These are phyloP conservation scores for Penicillium expansum DNA, from an alignment of 2,329 filamentous ascomycete species.

Conservation along the genomic window DNA sequence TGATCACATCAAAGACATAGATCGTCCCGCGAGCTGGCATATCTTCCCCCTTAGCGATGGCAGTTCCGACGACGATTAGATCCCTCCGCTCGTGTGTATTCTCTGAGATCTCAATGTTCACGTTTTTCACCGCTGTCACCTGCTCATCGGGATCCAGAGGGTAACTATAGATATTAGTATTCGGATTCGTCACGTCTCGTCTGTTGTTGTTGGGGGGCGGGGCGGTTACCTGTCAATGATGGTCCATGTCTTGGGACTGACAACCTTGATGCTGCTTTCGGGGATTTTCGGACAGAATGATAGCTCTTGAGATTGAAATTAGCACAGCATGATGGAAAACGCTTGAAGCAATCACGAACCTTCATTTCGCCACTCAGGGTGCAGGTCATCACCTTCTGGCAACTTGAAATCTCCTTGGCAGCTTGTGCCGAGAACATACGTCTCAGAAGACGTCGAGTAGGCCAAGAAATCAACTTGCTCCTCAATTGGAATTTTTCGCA, in stretches of 20 bases:
- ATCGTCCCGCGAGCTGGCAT: slow-evolving; percentile 79
- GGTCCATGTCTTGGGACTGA: slow-evolving; percentile 74
- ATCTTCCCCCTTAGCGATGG: slow-evolving; percentile 84
- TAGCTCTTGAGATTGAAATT: slow-evolving; percentile 41
- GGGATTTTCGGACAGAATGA: slow-evolving; percentile 65
- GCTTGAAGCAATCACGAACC: slow-evolving; percentile 39
- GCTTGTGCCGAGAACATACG: slow-evolving; percentile 75
- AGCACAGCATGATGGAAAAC: not conserved
- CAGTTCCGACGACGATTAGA: slow-evolving; percentile 80
- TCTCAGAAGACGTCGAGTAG: slow-evolving; percentile 71
- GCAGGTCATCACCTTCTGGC: slow-evolving; percentile 80
- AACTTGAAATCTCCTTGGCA: slow-evolving; percentile 70
- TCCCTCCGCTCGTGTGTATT: slow-evolving; percentile 81
- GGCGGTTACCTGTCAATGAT: slow-evolving; percentile 64
- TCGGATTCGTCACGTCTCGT: not conserved
- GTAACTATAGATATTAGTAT: slow-evolving; percentile 42
- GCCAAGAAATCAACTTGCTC: slow-evolving; percentile 70
- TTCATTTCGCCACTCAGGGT: slow-evolving; percentile 76
- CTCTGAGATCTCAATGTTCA: slow-evolving; percentile 88
- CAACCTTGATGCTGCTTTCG: slow-evolving; percentile 70
- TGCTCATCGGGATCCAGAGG: slow-evolving; percentile 72
- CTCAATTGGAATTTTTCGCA: slow-evolving; percentile 68
- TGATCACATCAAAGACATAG: slow-evolving; percentile 87
- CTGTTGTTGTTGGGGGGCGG: slow-evolving; percentile 1
- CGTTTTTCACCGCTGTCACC: slow-evolving; percentile 75